A percentile compares a stretch with the other conserved stretches of the same genome.
phyloP scores from a whole-genome alignment of 805 yeast species.

The Scheffersomyces coipomensis region DNA sequence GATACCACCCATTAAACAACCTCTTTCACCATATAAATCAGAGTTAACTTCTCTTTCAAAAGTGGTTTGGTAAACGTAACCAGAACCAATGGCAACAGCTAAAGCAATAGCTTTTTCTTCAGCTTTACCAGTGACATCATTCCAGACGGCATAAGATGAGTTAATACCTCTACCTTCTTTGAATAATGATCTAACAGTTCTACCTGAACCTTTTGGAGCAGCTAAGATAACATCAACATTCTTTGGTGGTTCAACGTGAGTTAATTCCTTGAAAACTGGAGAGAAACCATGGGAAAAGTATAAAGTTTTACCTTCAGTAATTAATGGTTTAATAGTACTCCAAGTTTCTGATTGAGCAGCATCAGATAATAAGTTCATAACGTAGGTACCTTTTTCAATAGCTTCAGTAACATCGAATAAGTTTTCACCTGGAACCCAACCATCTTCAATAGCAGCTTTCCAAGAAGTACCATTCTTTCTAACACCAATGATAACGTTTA shows the following conservation, averaged over 20 bases:
- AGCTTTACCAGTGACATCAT: slow-evolving; percentile 98
- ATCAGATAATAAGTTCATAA: slow-evolving; percentile 97
- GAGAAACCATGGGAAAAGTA: slow-evolving; percentile 99
- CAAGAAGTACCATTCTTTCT: slow-evolving; percentile 98
- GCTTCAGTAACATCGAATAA: slow-evolving; percentile 95
- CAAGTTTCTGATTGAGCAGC: slow-evolving; percentile 99
- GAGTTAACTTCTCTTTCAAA: slow-evolving; percentile 99
- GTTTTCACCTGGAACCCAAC: slow-evolving; percentile 99
- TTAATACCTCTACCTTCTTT: slow-evolving; percentile 99
- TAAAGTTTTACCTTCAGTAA: slow-evolving; percentile 95
- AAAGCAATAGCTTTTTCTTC: slow-evolving; percentile 98
- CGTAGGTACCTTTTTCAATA: slow-evolving; percentile 82
- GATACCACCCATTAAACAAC: slow-evolving; percentile 99
- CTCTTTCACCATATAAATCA: slow-evolving; percentile 99
- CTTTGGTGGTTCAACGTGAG: slow-evolving; percentile 92
- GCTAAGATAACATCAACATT: slow-evolving; percentile 96
- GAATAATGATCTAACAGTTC: slow-evolving; percentile 98
- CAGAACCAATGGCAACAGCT: slow-evolving; percentile 99
- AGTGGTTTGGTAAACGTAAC: slow-evolving; percentile 99
- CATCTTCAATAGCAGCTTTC: slow-evolving; percentile 99
- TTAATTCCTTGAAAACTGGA: slow-evolving; percentile 96
- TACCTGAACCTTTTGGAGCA: slow-evolving; percentile 99
- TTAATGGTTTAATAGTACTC: slow-evolving; percentile 79
- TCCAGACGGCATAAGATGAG: slow-evolving; percentile 99
- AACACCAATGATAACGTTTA: slow-evolving; percentile 97